Base-by-base conservation (phyloP, 805 yeast genomes). In the Lachancea waltii region DNA sequence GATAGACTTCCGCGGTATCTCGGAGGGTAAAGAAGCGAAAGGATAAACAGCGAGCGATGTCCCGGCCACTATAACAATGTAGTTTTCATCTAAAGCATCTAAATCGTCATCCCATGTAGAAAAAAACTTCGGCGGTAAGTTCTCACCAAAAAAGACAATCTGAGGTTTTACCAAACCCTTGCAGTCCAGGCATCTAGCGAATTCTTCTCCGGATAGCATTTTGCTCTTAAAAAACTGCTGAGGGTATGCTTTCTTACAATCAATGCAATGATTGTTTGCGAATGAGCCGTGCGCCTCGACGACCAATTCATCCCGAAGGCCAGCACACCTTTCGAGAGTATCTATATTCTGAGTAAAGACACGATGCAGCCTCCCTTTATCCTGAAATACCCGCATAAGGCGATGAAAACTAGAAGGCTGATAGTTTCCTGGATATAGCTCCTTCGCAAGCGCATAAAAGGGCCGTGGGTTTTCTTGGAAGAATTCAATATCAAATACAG, bases 231-330 rank as follows among this genome's bases (percentile, higher is more conserved):
- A 65, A 5, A 57, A 57, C 5, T 67, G 72, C 6, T 64, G 57
- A 0, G 72, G 57, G 74, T 78, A 80, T 38, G 64, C 78, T 20
- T 59, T 56, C 2, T 60, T 43, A 62, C 98, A 90, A 15, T 81
- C 77, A 32, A 87, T 81, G 54, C 98, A 90, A 48, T 82, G 92
- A 49, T 81, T 83, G 1, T 56, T 60, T 1, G 92, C 94, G 70
- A 90, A 90, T 2, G 95, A 85, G 0, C 98, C 98, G 60, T 90
- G 97, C 0, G 97, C 97, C 53, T 87, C 96, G 0, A 90, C 80
- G 2, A 90, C 68, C 42, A 62, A 68, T 10, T 78, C 77, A 14
- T 67, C 76, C 1, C 65, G 53, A 2, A 90, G 73, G 0, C 95
- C 95, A 0, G 95, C 92, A 14, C 81, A 65, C 47, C 94, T 69